A percentile compares a stretch with the other conserved stretches of the same genome.
These are phyloP conservation scores for Candolleomyces eurysporus DNA, from an alignment of 768 basidiomycete genomes.

Conservation along the genomic window DNA sequence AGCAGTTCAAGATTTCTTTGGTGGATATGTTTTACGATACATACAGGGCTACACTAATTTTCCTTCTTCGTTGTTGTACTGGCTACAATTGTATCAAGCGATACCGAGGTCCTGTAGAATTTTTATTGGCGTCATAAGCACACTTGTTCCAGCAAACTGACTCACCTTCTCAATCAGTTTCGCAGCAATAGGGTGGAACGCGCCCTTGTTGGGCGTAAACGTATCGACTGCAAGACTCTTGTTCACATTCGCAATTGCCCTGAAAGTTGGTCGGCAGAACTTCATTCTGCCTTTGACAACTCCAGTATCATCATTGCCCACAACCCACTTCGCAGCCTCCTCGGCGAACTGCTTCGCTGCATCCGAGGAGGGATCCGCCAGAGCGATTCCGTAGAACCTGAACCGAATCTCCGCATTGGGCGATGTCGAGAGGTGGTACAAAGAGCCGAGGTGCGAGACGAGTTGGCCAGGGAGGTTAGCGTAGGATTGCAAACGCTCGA, in stretches of 20 bases:
- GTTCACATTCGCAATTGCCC: conserved; percentile 53
- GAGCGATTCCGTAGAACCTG: conserved; percentile 73
- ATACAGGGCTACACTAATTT: too few relatives aligned
- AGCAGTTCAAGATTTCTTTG: too few relatives aligned
- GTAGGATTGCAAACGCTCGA: conserved; percentile 73
- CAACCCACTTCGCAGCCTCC: conserved; percentile 65
- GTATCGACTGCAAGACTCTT: conserved; percentile 46
- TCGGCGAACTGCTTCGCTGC: conserved; percentile 50
- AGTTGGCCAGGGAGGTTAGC: conserved; percentile 58
- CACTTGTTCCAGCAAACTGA: not conserved
- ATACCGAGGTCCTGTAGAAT: conserved; percentile 30
- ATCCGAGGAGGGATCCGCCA: conserved; percentile 46
- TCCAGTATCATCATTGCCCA: conserved; percentile 58
- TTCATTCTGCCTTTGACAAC: conserved; percentile 81
- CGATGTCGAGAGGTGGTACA: conserved; percentile 50
- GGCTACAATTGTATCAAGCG: not conserved
- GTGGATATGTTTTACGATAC: too few relatives aligned
- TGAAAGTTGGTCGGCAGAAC: conserved; percentile 72
- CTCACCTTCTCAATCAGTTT: conserved; percentile 73
- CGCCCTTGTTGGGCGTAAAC: conserved; percentile 45
- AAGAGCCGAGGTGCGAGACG: conserved; percentile 54
- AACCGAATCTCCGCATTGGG: conserved; percentile 75
- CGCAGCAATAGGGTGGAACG: conserved; percentile 77
- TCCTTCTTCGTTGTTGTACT: too few relatives aligned
- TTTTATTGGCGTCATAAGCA: conserved; percentile 17